Evolutionary conservation across 2,329 filamentous ascomycete genomes (phyloP).

Genomic region (Fusarium stilboides): DNA sequence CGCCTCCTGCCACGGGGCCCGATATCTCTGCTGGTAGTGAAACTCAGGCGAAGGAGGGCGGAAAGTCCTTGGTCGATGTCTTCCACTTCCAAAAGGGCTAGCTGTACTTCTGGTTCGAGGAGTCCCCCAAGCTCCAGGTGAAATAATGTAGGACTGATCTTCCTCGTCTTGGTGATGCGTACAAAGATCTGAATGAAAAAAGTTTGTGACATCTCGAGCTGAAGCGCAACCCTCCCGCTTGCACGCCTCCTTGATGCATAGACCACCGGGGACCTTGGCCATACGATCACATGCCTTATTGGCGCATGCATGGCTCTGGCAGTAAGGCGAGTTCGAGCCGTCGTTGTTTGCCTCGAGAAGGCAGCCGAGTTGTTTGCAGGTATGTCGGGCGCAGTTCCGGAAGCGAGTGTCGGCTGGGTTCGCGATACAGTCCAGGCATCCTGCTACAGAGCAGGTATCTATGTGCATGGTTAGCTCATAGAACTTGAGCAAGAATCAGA

Average conservation of each 20-base stretch:
- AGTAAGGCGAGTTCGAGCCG: slow-evolving; percentile 18
- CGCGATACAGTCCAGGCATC: slow-evolving; percentile 2
- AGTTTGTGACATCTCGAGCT: background rate
- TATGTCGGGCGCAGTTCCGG: slow-evolving; percentile 18
- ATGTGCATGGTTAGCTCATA: slow-evolving; percentile 1
- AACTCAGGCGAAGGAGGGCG: background rate
- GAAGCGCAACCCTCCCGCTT: slow-evolving; percentile 2
- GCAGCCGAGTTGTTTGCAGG: slow-evolving; percentile 1
- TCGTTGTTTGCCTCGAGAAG: background rate
- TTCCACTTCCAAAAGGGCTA: background rate
- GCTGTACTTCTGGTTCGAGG: background rate
- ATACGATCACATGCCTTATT: background rate
- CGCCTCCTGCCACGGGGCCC: background rate
- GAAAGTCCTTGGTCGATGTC: background rate
- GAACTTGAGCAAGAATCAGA: fast-evolving
- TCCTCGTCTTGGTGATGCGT: background rate
- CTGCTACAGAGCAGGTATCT: slow-evolving; percentile 33
- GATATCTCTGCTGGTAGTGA: background rate
- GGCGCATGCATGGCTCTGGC: slow-evolving; percentile 28
- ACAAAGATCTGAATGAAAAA: slow-evolving; percentile 5
- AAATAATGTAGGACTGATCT: fast-evolving
- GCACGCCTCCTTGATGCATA: slow-evolving; percentile 23
- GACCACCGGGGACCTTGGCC: slow-evolving; percentile 15
- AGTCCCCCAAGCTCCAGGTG: background rate
- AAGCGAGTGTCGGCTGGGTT: background rate